Conservation (phyloP, 2,329 filamentous ascomycete genomes). For the Rhynchosporium graminicola region DNA sequence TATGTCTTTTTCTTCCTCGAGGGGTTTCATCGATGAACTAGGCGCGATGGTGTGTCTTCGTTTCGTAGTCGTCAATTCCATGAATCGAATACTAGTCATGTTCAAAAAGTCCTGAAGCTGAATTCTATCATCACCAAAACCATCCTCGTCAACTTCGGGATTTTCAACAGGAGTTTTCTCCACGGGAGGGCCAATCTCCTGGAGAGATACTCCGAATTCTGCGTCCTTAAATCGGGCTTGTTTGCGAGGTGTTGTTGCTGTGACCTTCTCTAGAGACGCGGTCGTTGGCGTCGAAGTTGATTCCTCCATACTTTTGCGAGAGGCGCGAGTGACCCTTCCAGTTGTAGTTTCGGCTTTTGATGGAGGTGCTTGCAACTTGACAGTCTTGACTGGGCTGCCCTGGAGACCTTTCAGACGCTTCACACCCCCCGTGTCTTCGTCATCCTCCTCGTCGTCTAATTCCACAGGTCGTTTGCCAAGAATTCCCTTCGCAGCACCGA, state of each 20-base stretch:
- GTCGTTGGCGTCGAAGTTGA: slow-evolving; percentile 46
- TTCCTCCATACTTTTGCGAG: slow-evolving; percentile 50
- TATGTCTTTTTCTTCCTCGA: slow-evolving; percentile 42
- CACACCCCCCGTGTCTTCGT: slow-evolving; percentile 59
- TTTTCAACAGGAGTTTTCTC: slow-evolving; percentile 47
- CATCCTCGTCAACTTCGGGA: slow-evolving; percentile 47
- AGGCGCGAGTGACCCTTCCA: slow-evolving; percentile 57
- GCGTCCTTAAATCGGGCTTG: slow-evolving; percentile 58
- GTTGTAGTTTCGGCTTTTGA: slow-evolving; percentile 65
- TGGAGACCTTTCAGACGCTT: slow-evolving; percentile 73
- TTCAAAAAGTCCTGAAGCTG: slow-evolving; percentile 91
- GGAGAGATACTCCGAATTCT: slow-evolving; percentile 42
- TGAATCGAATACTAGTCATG: slow-evolving; percentile 95
- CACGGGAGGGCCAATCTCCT: slow-evolving; percentile 47
- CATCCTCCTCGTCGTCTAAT: slow-evolving; percentile 65
- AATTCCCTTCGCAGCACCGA: slow-evolving; percentile 72
- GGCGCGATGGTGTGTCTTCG: slow-evolving; percentile 79
- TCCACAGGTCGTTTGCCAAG: slow-evolving; percentile 74
- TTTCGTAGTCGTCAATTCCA: slow-evolving; percentile 97
- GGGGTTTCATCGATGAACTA: slow-evolving; percentile 42
- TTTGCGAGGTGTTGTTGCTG: slow-evolving; percentile 56
- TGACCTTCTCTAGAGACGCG: slow-evolving; percentile 51
- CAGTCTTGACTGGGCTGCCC: slow-evolving; percentile 74
- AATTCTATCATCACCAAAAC: slow-evolving; percentile 58
- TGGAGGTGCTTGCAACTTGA: slow-evolving; percentile 68